These are phyloP conservation scores for Spizellomyces punctatus DNA, from an alignment of 192 early-diverging fungal species.

Conservation along the genomic window DNA sequence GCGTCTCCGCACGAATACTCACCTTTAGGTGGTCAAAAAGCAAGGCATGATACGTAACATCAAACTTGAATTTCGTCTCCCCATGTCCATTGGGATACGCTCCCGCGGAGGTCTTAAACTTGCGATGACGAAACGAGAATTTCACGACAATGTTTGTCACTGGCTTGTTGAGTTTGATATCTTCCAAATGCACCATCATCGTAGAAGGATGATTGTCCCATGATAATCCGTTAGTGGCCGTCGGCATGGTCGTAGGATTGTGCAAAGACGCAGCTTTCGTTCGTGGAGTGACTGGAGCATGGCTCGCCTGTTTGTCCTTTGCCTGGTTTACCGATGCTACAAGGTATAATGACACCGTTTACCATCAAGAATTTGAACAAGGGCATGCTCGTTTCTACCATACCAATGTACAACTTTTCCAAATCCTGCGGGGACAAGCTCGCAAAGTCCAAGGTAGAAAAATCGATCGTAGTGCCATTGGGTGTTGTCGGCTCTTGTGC, in stretches of 20 bases:
- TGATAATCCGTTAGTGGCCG: conserved; percentile 20
- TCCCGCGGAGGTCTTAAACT: conserved; percentile 16
- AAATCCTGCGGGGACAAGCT: conserved; percentile 13
- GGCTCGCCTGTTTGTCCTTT: not conserved
- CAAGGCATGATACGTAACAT: conserved; percentile 37
- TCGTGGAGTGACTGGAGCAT: not conserved
- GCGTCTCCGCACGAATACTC: not conserved
- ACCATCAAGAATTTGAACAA: not conserved
- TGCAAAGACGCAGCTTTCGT: not conserved
- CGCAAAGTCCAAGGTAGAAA: conserved; percentile 19
- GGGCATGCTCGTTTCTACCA: not conserved
- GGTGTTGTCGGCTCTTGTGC: no score
- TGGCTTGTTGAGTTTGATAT: conserved; percentile 19
- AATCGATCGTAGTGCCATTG: conserved; percentile 14
- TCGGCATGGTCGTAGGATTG: conserved; percentile 16
- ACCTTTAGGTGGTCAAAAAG: conserved; percentile 45
- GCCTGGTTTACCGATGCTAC: conserved; percentile 7
- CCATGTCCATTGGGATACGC: conserved; percentile 26
- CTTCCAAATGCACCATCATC: conserved; percentile 37
- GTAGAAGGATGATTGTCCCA: conserved; percentile 30
- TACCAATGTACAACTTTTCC: conserved; percentile 28
- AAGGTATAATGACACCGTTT: not conserved
- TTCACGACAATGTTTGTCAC: conserved; percentile 20
- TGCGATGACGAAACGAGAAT: conserved; percentile 31
- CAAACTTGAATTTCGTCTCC: conserved; percentile 20